A percentile compares a stretch with the other conserved stretches of the same genome.
These are phyloP conservation scores for Pseudisothecium myosuroides DNA, from an alignment of 225 moss, liverwort and hornwort species.

Conservation along the genomic window DNA sequence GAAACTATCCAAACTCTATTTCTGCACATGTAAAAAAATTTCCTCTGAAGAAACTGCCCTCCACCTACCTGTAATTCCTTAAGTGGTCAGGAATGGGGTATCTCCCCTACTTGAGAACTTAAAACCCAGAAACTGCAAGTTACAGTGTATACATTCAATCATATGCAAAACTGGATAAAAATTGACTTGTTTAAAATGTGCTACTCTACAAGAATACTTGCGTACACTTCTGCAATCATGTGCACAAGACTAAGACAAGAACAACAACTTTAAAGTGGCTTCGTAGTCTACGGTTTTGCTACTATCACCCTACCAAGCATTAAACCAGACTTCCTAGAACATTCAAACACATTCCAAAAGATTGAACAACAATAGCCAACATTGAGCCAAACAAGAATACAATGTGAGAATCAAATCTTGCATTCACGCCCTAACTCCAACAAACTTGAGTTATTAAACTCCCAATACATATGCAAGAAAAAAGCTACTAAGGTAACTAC, in stretches of 20 bases:
- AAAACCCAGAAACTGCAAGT: neutral
- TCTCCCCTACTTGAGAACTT: no score
- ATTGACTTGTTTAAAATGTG: neutral
- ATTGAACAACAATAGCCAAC: neutral
- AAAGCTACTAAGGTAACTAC: neutral
- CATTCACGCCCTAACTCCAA: neutral
- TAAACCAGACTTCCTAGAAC: neutral
- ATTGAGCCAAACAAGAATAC: neutral
- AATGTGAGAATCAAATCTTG: neutral
- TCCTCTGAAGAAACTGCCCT: no score
- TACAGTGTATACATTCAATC: neutral
- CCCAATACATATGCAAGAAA: neutral
- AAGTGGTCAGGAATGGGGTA: no score
- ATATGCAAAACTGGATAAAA: neutral
- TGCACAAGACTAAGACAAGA: neutral
- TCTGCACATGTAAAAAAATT: no score
- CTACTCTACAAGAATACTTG: neutral
- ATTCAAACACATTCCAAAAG: neutral
- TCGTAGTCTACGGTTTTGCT: no score
- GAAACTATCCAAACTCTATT: no score
- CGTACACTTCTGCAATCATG: rapidly evolving
- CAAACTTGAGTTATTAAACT: neutral
- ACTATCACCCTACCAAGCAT: neutral
- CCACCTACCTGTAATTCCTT: no score
- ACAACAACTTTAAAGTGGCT: no score